Evolutionary conservation across 73 alveolate genomes (phyloP).

Genomic region (Tetrahymena borealis): DNA sequence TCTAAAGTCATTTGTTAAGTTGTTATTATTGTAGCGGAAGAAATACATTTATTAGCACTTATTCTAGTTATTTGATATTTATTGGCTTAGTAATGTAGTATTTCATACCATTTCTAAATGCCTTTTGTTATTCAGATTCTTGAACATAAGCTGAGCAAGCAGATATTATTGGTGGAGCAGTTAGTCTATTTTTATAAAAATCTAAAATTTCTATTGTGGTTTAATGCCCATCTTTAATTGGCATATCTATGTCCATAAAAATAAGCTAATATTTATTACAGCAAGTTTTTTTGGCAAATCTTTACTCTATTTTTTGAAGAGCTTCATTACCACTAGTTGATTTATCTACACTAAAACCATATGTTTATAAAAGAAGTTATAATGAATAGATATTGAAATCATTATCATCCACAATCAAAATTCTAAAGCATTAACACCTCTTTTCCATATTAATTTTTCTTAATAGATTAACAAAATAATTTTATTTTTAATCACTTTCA

Average conservation of each 20-base stretch:
- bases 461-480: neutral
- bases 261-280: neutral
- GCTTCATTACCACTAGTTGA: slow-evolving; percentile 11
- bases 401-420: neutral
- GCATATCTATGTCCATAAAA: neutral
- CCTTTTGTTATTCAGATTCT: neutral
- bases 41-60: neutral
- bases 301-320: neutral
- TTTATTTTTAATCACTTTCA: neutral
- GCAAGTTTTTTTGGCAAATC: neutral
- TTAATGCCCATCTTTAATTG: neutral
- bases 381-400: neutral
- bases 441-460: neutral
- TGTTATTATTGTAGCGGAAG: no score
- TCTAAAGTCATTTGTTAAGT: no score
- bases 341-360: neutral
- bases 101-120: neutral
- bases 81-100: neutral
- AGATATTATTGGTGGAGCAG: neutral
- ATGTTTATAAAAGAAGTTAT: neutral
- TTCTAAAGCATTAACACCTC: neutral
- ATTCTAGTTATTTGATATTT: neutral
- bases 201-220: neutral
- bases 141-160: neutral
- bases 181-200: neutral